Percentiles rank a stretch among this genome's conserved stretches.
phyloP scores from a whole-genome alignment of 108 stramenopile genomes.

The Skeletonema menzelii region DNA sequence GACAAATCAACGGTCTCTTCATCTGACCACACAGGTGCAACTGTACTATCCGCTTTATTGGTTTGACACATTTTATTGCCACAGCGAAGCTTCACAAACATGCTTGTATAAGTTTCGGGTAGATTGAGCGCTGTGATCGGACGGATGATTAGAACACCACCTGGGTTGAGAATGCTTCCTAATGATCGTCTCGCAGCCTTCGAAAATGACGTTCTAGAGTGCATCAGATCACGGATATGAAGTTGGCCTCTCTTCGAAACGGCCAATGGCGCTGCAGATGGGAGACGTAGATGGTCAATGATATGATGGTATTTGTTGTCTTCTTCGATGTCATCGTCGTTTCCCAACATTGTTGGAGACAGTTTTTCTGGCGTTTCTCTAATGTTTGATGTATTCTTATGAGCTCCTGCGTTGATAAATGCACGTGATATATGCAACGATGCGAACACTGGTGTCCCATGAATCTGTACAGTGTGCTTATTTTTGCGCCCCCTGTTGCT shows the following conservation, averaged over 20 bases:
- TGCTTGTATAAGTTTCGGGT: conserved; percentile 67
- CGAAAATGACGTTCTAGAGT: conserved; percentile 56
- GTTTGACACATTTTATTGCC: conserved; percentile 50
- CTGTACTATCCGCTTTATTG: conserved; percentile 70
- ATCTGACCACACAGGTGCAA: conserved; percentile 67
- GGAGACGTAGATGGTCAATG: conserved; percentile 20
- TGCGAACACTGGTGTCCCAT: neutral
- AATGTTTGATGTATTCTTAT: neutral
- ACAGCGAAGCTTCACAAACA: conserved; percentile 73
- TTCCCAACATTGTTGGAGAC: neutral
- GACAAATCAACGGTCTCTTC: conserved; percentile 10
- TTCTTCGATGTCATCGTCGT: neutral
- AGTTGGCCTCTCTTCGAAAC: conserved; percentile 21
- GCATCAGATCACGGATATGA: conserved; percentile 15
- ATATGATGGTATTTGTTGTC: neutral
- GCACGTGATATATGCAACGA: conserved; percentile 24
- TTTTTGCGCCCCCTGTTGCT: neutral
- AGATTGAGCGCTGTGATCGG: conserved; percentile 84
- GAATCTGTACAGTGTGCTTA: neutral
- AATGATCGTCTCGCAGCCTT: conserved; percentile 52
- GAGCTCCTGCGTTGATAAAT: conserved; percentile 5
- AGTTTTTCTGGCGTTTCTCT: neutral
- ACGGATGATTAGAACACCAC: conserved; percentile 75
- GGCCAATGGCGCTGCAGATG: conserved; percentile 14
- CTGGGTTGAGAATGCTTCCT: conserved; percentile 65